Percentiles rank a stretch among this genome's conserved stretches.
Conservation (phyloP, 202 grass and related monocot species). For the Carex sylvatica region DNA sequence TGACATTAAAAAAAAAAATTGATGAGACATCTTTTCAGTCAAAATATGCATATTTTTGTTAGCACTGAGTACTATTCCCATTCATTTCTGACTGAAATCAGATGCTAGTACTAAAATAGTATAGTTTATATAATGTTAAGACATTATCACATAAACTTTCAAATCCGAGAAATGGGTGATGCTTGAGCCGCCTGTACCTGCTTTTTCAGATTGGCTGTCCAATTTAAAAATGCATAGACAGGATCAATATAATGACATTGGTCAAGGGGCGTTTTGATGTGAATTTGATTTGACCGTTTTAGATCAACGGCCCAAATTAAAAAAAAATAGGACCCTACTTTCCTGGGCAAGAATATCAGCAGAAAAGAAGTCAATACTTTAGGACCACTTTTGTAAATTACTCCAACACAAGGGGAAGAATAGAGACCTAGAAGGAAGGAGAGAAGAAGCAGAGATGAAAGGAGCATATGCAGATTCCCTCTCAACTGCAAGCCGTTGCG, state of each 20-base stretch:
- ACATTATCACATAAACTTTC: neutral
- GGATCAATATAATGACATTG: neutral
- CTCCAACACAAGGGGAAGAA: neutral
- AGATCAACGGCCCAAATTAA: neutral
- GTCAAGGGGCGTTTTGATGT: neutral
- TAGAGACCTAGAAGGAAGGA: constrained; percentile 59
- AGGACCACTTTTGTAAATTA: neutral
- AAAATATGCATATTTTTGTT: neutral
- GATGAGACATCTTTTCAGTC: neutral
- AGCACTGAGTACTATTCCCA: neutral
- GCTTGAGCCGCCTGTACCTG: neutral
- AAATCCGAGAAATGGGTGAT: neutral
- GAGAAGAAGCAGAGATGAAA: constrained; percentile 53
- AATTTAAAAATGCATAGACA: neutral
- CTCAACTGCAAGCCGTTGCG: constrained; percentile 75
- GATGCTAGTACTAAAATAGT: neutral
- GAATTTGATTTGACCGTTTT: neutral
- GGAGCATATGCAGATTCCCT: constrained; percentile 96
- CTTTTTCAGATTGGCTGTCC: neutral
- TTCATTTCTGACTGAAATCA: neutral
- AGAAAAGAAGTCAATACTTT: neutral
- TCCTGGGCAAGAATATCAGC: neutral
- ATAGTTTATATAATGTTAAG: neutral
- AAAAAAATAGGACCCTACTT: neutral
- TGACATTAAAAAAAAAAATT: neutral